Conservation (phyloP, 345 rosid genomes). For the Linum tenue region DNA sequence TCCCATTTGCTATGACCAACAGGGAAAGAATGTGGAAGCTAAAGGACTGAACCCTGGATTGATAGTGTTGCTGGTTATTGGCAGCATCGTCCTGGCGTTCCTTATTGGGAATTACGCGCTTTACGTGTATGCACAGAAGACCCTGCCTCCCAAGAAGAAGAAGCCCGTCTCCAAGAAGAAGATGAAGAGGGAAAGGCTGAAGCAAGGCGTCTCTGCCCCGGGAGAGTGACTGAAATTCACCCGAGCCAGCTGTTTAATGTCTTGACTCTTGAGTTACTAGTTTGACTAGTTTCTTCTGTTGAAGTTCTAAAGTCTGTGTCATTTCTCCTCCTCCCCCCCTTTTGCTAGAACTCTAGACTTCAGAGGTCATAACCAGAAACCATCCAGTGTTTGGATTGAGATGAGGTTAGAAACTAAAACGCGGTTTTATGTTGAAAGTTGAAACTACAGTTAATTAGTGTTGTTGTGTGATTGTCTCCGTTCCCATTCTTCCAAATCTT, state of each 20-base stretch:
- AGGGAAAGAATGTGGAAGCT: conserved; percentile 22
- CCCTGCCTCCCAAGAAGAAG: conserved; percentile 55
- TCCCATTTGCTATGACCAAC: neutral
- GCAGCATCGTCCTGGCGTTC: conserved; percentile 48
- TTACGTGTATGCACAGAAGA: conserved; percentile 57
- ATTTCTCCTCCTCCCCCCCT: neutral
- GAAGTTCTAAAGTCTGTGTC: conserved; percentile 13
- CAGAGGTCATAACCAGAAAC: conserved; percentile 4
- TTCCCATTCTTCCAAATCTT: too few species aligned
- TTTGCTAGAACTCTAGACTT: conserved; percentile 13
- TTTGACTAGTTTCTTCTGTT: conserved; percentile 8
- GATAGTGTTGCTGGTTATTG: conserved; percentile 58
- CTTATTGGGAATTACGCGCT: conserved; percentile 56
- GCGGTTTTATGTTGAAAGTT: neutral
- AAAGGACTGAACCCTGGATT: conserved; percentile 69
- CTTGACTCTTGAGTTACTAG: conserved; percentile 1
- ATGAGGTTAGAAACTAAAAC: neutral
- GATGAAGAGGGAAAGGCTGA: conserved; percentile 66
- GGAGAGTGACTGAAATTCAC: conserved; percentile 40
- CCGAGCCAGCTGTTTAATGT: neutral
- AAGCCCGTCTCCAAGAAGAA: conserved; percentile 78
- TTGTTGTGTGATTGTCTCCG: too few species aligned
- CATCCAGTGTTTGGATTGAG: conserved; percentile 13
- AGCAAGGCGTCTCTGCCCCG: conserved; percentile 72
- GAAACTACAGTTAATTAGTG: neutral